Evolutionary conservation across 306 rosid species (phyloP), one percentile per base, ranked within the genome.

Genomic region (Trifolium subterraneum): DNA sequence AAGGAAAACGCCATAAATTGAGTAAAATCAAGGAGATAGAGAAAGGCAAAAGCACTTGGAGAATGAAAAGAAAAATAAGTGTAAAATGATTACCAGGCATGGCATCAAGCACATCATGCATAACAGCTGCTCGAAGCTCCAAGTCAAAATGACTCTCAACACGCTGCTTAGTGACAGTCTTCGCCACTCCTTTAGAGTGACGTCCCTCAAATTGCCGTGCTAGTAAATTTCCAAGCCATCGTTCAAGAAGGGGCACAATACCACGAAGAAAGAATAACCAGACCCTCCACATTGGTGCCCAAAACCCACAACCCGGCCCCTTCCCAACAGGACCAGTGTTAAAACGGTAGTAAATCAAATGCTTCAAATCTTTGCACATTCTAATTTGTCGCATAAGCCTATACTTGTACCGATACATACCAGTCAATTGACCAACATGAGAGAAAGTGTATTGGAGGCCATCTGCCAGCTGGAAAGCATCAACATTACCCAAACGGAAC

Each of bases 251-350:
- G 51, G 99, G 98, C 71, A 95, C 99, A 44, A 95, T 95, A 73
- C 99, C 99, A 67, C 99, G 96, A 18, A 95, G 98, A 78, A 95
- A 95, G 78, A 95, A 95, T 71, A 95, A 82, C 99, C 99, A 95
- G 47, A 95, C 99, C 78, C 99, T 90, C 99, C 99, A 95, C 99
- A 95, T 95, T 0, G 99, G 99, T 6, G 99, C 99, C 99, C 99
- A 95, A 82, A 95, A 84, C 71, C 98, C 99, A 82, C 99, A 92
- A 54, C 99, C 99, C 13, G 99, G 99, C 36, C 99, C 99, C 73
- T 95, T 95, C 61, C 99, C 99, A 5, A 95, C 99, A 61, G 99
- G 99, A 18, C 99, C 99, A 61, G 99, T 95, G 82, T 95, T 95
- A 83, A 95, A 95, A 16, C 99, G 99, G 70, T 95, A 95, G 82